These are phyloP conservation scores for Solanum lignicaule DNA, from an alignment of 257 asterid species.

Conservation along the genomic window DNA sequence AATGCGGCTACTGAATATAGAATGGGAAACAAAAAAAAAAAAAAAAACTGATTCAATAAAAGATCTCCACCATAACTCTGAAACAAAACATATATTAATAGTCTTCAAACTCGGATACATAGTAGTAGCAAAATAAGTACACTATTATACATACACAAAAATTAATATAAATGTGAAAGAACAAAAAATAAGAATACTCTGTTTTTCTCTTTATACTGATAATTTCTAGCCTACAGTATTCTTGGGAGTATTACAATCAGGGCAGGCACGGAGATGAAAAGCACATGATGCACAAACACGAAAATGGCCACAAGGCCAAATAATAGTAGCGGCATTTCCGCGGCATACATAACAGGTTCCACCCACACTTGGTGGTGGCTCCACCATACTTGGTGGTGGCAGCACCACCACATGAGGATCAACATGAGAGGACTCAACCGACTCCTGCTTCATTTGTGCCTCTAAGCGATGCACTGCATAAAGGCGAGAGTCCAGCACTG, in stretches of 20 bases:
- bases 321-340: slow-evolving; percentile 26
- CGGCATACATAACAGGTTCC: slow-evolving; percentile 24
- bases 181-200: background rate
- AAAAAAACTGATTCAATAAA: background rate
- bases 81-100: background rate
- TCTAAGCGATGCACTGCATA: background rate
- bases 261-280: slow-evolving; percentile 13
- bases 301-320: slow-evolving; percentile 52
- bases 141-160: background rate
- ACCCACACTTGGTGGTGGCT: slow-evolving; percentile 1
- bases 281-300: slow-evolving; percentile 33
- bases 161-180: background rate
- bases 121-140: background rate
- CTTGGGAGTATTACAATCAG: slow-evolving; percentile 19
- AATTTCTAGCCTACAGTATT: background rate
- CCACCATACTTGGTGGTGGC: slow-evolving; percentile 4
- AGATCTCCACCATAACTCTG: background rate
- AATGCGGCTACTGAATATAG: background rate
- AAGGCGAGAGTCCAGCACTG: background rate
- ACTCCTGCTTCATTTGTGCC: slow-evolving; percentile 7
- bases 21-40: too few species aligned
- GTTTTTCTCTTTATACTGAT: background rate
- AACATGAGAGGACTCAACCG: slow-evolving; percentile 21
- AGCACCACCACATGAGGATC: slow-evolving; percentile 8
- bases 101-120: background rate